Conservation (phyloP, 768 basidiomycete species). For the Pisolithus albus region DNA sequence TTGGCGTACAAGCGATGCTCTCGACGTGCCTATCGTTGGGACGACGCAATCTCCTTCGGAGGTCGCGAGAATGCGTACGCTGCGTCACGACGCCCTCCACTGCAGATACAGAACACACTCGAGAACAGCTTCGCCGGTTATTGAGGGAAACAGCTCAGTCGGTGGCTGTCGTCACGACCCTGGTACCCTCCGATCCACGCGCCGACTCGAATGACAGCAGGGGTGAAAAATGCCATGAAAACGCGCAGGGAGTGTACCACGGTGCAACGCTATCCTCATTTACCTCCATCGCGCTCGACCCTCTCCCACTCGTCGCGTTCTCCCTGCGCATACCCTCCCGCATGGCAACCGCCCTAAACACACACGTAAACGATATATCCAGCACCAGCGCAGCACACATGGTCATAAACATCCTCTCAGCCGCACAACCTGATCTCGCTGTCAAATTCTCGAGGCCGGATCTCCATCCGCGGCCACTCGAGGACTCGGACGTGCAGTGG, state of each 20-base stretch:
- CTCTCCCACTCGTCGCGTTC: constrained; percentile 82
- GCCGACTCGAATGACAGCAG: not conserved
- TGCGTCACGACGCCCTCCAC: constrained; percentile 3
- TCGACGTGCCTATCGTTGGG: not conserved
- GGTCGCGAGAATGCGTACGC: not conserved
- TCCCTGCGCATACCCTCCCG: constrained; percentile 85
- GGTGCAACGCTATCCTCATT: constrained; percentile 94
- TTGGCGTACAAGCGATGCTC: not conserved
- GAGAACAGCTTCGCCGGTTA: constrained; percentile 41
- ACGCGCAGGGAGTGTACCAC: constrained; percentile 42
- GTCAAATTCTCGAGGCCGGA: constrained; percentile 68
- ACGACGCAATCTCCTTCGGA: not conserved
- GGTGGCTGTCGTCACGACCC: constrained; percentile 77
- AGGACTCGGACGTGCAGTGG: constrained; percentile 29
- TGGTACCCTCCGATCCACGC: constrained; percentile 8
- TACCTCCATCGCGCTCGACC: constrained; percentile 85
- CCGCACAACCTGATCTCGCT: constrained; percentile 56
- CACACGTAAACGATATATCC: constrained; percentile 13
- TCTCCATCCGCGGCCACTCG: constrained; percentile 56
- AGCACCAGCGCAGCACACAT: constrained; percentile 41
- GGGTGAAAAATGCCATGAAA: not conserved
- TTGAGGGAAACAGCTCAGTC: constrained; percentile 78
- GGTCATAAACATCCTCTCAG: constrained; percentile 76
- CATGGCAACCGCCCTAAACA: constrained; percentile 60
- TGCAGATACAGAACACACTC: constrained; percentile 8